A percentile compares a stretch with the other conserved stretches of the same genome.
Conservation (phyloP, 208 protist species). For the Acanthamoeba lenticulata region DNA sequence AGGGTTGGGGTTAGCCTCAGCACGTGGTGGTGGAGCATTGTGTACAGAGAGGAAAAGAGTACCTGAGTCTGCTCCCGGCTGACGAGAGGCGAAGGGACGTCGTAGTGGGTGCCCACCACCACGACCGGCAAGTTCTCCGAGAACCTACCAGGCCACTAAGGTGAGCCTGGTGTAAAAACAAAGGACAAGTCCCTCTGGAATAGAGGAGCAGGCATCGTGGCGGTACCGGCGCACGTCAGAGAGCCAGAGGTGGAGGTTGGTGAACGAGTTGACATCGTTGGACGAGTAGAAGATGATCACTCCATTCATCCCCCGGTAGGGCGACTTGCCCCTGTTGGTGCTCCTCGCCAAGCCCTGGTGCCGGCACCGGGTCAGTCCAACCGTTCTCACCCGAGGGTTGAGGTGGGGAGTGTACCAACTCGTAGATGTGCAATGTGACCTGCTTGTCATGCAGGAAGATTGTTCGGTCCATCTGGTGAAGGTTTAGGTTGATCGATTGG, state of each 20-base stretch:
- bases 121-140: conserved; percentile 29
- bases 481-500: too few relatives aligned
- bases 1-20: background rate
- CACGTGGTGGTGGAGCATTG: too few relatives aligned
- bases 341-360: background rate
- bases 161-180: too few relatives aligned
- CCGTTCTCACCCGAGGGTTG: too few relatives aligned
- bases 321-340: conserved; percentile 60
- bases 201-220: too few relatives aligned
- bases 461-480: background rate
- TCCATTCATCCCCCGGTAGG: conserved; percentile 57
- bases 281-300: conserved; percentile 5
- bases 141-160: background rate
- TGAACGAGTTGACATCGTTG: background rate
- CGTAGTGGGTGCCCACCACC: conserved; percentile 33
- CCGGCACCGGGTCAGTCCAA: too few relatives aligned
- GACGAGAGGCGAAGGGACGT: conserved; percentile 5
- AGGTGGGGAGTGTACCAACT: background rate
- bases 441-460: conserved; percentile 61
- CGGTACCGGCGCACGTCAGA: conserved; percentile 30
- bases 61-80: background rate
- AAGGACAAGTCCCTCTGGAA: too few relatives aligned
- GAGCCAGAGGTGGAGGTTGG: conserved; percentile 10
- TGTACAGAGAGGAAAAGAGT: too few relatives aligned
- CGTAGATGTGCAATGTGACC: conserved; percentile 2